Conservation (phyloP, 2,329 filamentous ascomycete species). For the Penicillium sp. region DNA sequence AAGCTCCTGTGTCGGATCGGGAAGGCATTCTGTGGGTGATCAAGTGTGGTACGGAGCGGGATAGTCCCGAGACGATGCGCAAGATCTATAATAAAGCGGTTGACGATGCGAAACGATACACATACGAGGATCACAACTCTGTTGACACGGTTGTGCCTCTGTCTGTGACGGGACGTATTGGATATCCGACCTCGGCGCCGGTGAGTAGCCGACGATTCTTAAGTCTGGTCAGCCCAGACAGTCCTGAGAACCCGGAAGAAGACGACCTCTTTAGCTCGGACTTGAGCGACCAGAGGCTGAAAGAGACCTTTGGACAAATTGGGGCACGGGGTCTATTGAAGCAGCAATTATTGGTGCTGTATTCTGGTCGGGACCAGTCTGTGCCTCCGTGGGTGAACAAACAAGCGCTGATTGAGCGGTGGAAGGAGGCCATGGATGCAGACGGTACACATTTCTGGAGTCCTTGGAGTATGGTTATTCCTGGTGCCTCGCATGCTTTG, state of each 20-base stretch:
- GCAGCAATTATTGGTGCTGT: slow-evolving; percentile 42
- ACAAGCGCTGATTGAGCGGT: slow-evolving; percentile 39
- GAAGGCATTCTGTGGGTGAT: slow-evolving; percentile 54
- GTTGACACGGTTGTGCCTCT: slow-evolving; percentile 33
- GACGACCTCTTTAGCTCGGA: slow-evolving; percentile 86
- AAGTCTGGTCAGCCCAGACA: slow-evolving; percentile 51
- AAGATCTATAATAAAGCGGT: slow-evolving; percentile 25
- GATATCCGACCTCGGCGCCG: slow-evolving; percentile 36
- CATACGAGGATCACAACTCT: slow-evolving; percentile 17
- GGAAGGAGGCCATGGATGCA: slow-evolving; percentile 38
- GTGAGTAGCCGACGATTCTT: slow-evolving; percentile 58
- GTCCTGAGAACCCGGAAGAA: slow-evolving; percentile 60
- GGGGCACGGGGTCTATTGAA: slow-evolving; percentile 33
- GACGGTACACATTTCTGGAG: slow-evolving; percentile 44
- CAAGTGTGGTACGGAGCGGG: slow-evolving; percentile 19
- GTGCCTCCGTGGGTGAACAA: slow-evolving; percentile 47
- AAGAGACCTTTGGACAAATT: slow-evolving; percentile 60
- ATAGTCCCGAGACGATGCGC: slow-evolving; percentile 22
- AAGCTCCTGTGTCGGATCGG: slow-evolving; percentile 74
- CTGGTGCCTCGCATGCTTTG: slow-evolving; percentile 37
- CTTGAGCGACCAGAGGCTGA: slow-evolving; percentile 57
- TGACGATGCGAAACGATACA: slow-evolving; percentile 14
- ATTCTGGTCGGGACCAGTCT: slow-evolving; percentile 46
- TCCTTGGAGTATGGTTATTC: slow-evolving; percentile 46
- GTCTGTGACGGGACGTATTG: slow-evolving; percentile 28